A percentile compares a stretch with the other conserved stretches of the same genome.
Conservation (phyloP, 805 yeast genomes). For the Ogataea sp. region DNA sequence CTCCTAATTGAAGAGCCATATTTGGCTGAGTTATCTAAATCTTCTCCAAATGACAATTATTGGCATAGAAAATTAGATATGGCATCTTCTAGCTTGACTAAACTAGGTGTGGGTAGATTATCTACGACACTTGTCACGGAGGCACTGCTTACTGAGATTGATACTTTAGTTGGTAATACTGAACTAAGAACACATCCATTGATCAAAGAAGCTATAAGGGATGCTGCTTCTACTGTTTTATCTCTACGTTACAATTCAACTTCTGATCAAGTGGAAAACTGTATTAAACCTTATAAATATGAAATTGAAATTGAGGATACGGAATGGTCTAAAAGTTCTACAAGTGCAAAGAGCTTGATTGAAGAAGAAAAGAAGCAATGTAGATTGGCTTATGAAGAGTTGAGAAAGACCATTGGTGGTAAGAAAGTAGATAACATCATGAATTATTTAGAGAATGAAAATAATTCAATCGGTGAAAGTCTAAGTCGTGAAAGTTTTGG, state of each 20-base stretch:
- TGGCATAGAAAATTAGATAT: constrained; percentile 88
- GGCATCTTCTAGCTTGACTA: constrained; percentile 77
- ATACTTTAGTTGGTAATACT: constrained; percentile 63
- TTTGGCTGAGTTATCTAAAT: constrained; percentile 45
- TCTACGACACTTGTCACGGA: constrained; percentile 79
- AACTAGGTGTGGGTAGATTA: constrained; percentile 87
- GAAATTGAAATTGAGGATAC: constrained; percentile 95
- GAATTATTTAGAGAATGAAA: constrained; percentile 52
- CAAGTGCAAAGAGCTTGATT: constrained; percentile 62
- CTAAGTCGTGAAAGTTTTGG: constrained; percentile 70
- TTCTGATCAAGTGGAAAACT: constrained; percentile 97
- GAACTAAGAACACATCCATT: constrained; percentile 80
- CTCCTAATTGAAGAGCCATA: constrained; percentile 32
- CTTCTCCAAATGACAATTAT: constrained; percentile 59
- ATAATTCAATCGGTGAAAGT: constrained; percentile 25
- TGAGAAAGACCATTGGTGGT: constrained; percentile 73
- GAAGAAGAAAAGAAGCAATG: constrained; percentile 86
- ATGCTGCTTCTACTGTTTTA: constrained; percentile 77
- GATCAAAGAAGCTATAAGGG: constrained; percentile 72
- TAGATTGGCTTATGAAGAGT: constrained; percentile 45
- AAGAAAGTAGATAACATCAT: constrained; percentile 78
- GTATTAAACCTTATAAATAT: constrained; percentile 95
- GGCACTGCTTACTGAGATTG: constrained; percentile 71
- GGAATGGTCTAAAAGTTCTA: constrained; percentile 82
- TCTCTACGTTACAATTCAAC: constrained; percentile 78